Conservation (phyloP, 1,284 basidiomycete species). For the Fomes fomentarius region DNA sequence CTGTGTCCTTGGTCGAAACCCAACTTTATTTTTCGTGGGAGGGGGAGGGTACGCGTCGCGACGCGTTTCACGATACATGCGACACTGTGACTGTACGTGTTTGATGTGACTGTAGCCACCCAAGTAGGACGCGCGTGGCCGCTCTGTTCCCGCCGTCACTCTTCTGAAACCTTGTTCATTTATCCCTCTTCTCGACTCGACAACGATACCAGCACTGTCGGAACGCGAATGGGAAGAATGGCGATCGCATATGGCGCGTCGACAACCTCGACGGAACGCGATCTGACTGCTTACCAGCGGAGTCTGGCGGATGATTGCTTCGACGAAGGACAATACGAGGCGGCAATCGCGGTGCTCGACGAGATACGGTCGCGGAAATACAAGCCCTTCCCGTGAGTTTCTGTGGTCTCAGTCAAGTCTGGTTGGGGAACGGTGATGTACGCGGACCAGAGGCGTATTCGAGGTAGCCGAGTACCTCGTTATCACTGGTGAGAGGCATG, state of each 20-base stretch:
- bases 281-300: constrained; percentile 58
- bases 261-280: constrained; percentile 41
- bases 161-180: too few species aligned
- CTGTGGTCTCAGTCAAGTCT: not conserved
- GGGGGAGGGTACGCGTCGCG: not conserved
- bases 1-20: too few species aligned
- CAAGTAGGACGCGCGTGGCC: not conserved
- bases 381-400: constrained; percentile 55
- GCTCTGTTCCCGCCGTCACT: too few species aligned
- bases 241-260: not conserved
- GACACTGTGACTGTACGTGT: not conserved
- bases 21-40: too few species aligned
- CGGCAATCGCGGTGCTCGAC: constrained; percentile 60
- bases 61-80: not conserved
- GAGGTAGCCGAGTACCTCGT: too few species aligned
- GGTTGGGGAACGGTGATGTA: too few species aligned
- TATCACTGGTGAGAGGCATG: too few species aligned
- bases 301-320: constrained; percentile 68
- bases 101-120: not conserved
- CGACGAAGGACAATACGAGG: constrained; percentile 73
- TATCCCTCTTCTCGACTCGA: too few species aligned
- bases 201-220: too few species aligned
- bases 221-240: not conserved
- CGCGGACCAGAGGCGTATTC: too few species aligned
- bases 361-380: constrained; percentile 58